Evolutionary conservation across 2,329 filamentous ascomycete species (phyloP), one percentile per base, ranked within the genome.

Genomic region (Ramichloridium luteum): DNA sequence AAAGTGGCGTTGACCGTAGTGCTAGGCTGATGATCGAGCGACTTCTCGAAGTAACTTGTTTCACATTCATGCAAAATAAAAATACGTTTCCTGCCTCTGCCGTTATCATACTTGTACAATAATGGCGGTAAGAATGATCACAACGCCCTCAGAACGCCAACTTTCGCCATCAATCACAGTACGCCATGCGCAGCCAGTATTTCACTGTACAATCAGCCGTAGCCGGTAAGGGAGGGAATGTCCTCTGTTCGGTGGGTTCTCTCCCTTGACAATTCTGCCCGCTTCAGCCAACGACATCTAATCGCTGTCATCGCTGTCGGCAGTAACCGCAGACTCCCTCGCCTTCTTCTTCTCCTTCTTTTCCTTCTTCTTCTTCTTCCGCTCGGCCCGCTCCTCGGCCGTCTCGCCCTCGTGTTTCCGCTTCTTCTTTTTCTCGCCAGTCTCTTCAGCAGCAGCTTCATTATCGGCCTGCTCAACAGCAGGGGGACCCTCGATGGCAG

Each of bases 301-400:
- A 29, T 45, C 43, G 34, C 43, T 45, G 37, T 45, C 43, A 34
- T 49, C 46, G 35, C 47, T 50, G 35, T 47, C 47, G 25, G 38
- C 41, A 31, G 41, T 44, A 35, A 35, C 45, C 13, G 41, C 41
- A 33, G 41, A 47, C 35, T 45, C 39, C 23, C 47, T 35, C 36
- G 45, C 75, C 53, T 82, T 77, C 50, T 79, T 78, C 20, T 83
- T 77, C 55, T 82, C 78, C 69, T 85, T 76, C 64, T 82, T 81
- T 49, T 77, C 73, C 67, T 82, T 90, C 70, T 84, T 84, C 63
- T 78, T 76, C 60, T 75, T 51, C 50, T 64, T 64, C 35, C 60
- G 58, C 48, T 64, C 61, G 4, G 60, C 61, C 49, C 60, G 59
- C 45, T 64, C 61, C 37, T 66, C 62, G 4, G 55, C 46, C 1